phyloP scores from a whole-genome alignment of 495 filamentous ascomycete genomes.

The Glonium stellatum region DNA sequence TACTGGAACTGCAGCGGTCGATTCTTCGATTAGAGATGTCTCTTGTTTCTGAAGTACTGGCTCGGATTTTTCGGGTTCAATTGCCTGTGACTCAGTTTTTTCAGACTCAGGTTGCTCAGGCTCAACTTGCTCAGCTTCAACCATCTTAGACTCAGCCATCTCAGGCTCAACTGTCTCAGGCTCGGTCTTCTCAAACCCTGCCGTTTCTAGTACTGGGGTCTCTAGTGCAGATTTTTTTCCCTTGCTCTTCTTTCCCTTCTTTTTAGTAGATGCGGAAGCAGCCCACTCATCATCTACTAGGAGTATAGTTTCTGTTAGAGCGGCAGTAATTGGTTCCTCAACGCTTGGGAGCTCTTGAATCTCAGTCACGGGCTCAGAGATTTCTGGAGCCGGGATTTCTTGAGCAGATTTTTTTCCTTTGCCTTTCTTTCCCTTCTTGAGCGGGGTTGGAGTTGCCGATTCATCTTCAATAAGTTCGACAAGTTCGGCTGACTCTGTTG shows the following conservation, averaged over 20 bases:
- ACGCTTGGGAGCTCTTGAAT: background rate
- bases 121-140: too few relatives aligned
- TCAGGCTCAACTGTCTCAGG: too few relatives aligned
- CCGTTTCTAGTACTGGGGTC: conserved; percentile 7
- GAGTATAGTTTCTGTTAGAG: background rate
- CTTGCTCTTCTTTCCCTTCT: conserved; percentile 23
- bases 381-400: background rate
- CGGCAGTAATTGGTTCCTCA: background rate
- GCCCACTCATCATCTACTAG: conserved; percentile 5
- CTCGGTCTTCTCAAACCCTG: too few relatives aligned
- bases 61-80: background rate
- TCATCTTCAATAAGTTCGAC: background rate
- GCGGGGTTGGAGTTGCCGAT: background rate
- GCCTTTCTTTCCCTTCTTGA: conserved; percentile 22
- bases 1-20: background rate
- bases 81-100: background rate
- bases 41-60: background rate
- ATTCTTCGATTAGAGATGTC: background rate
- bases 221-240: conserved; percentile 20
- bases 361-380: background rate
- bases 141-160: too few relatives aligned
- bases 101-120: too few relatives aligned
- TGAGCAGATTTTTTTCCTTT: conserved; percentile 13
- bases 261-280: background rate
- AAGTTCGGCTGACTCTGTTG: background rate